Evolutionary conservation across 1,284 basidiomycete genomes (phyloP).

Genomic region (Ceratobasidium sp.): DNA sequence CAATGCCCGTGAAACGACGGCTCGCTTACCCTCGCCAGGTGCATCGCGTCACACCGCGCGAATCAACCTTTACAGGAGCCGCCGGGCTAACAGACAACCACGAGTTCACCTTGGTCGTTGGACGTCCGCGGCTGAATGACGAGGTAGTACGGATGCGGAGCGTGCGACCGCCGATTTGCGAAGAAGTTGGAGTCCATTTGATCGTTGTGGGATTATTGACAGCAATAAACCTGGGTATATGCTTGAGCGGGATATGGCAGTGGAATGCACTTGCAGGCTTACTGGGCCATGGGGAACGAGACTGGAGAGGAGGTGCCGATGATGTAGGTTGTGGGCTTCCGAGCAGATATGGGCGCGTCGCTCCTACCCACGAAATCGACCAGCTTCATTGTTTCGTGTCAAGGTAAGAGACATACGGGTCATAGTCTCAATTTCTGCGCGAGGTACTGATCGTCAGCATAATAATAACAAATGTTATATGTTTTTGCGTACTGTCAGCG

Average conservation of each 20-base stretch:
- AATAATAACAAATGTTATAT: neutral
- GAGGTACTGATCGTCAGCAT: neutral
- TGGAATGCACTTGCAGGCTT: neutral
- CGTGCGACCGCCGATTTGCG: constrained; percentile 23
- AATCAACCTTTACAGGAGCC: constrained; percentile 38
- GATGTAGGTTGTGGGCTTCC: constrained; percentile 52
- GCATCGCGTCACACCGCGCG: constrained; percentile 44
- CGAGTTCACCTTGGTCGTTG: constrained; percentile 39
- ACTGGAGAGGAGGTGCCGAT: constrained; percentile 51
- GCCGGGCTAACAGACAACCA: constrained; percentile 39
- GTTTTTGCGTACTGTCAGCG: constrained; percentile 53
- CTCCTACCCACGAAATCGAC: neutral
- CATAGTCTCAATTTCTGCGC: constrained; percentile 29
- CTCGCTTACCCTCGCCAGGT: constrained; percentile 19
- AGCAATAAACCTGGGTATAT: constrained; percentile 54
- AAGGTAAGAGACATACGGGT: constrained; percentile 8
- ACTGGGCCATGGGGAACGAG: constrained; percentile 57
- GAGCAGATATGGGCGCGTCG: neutral
- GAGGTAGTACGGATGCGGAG: constrained; percentile 29
- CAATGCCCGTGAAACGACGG: neutral
- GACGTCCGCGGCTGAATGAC: constrained; percentile 41
- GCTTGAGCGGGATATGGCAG: neutral
- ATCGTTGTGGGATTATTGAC: constrained; percentile 44
- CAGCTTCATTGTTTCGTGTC: no score
- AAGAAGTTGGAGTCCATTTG: constrained; percentile 40